These are phyloP conservation scores for Naganishia kalamii DNA, from an alignment of 768 basidiomycete genomes.

Conservation along the genomic window DNA sequence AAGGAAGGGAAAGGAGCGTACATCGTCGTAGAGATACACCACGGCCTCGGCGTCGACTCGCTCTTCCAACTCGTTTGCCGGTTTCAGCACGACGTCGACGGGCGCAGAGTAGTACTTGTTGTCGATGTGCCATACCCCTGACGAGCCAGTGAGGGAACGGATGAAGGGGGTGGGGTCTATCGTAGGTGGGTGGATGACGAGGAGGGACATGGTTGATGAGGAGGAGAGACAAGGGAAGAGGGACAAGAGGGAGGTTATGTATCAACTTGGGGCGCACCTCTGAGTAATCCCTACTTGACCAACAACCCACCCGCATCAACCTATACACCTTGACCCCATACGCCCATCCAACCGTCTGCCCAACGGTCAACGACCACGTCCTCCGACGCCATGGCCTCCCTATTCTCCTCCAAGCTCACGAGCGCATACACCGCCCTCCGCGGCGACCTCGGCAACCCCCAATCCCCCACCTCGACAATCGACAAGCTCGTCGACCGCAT, in stretches of 20 bases:
- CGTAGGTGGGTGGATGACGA: neutral
- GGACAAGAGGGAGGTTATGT: neutral
- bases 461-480: conserved; percentile 73
- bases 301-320: neutral
- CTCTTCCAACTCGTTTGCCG: neutral
- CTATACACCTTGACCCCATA: neutral
- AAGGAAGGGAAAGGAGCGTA: neutral
- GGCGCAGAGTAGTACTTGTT: conserved; percentile 43
- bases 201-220: neutral
- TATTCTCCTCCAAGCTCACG: conserved; percentile 40
- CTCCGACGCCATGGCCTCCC: conserved; percentile 30
- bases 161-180: neutral
- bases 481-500: conserved; percentile 79
- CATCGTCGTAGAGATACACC: neutral
- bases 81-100: conserved; percentile 14
- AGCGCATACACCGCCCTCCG: conserved; percentile 45
- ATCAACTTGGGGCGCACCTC: neutral
- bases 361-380: neutral
- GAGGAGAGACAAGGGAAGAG: neutral
- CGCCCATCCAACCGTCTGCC: neutral
- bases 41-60: neutral
- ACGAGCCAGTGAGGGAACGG: neutral
- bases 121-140: conserved; percentile 32
- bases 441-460: conserved; percentile 53
- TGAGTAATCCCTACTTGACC: neutral